These are phyloP conservation scores for Mycosphaerella sp. DNA, from an alignment of 2,329 filamentous ascomycete species.

Conservation along the genomic window DNA sequence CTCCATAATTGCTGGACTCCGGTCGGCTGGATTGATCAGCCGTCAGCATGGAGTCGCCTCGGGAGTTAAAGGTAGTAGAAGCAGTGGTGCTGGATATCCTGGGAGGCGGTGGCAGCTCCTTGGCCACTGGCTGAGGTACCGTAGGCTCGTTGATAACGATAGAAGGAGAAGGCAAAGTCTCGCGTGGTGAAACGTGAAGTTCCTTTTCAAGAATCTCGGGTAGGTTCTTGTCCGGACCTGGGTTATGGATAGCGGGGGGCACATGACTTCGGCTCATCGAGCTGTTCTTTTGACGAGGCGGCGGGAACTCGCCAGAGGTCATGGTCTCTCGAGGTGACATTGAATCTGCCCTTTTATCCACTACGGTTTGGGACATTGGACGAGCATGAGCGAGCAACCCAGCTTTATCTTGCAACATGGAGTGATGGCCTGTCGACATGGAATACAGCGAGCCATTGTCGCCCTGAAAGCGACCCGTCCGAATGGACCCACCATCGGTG, in stretches of 20 bases:
- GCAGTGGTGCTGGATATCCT: conserved; percentile 10
- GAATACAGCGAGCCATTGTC: conserved; percentile 49
- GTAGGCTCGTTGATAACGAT: conserved; percentile 6
- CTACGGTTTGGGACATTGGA: conserved; percentile 50
- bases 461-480: conserved; percentile 19
- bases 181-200: conserved; percentile 6
- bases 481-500: conserved; percentile 35
- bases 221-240: conserved; percentile 19
- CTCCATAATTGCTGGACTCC: conserved; percentile 29
- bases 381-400: conserved; percentile 53
- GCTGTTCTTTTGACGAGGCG: conserved; percentile 25
- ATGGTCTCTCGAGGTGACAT: conserved; percentile 19
- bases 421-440: conserved; percentile 43
- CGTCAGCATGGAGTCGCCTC: conserved; percentile 23
- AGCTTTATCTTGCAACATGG: conserved; percentile 37
- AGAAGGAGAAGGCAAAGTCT: conserved; percentile 3
- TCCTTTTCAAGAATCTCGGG: conserved; percentile 21
- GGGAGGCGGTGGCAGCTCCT: conserved; percentile 18
- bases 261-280: conserved; percentile 10
- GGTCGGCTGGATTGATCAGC: conserved; percentile 17
- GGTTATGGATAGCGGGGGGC: conserved; percentile 10
- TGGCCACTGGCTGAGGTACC: conserved; percentile 19
- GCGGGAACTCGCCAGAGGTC: conserved; percentile 15
- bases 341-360: conserved; percentile 37
- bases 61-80: conserved; percentile 20